Base-by-base conservation (phyloP, 345 rosid genomes). In the Hypericum perforatum region DNA sequence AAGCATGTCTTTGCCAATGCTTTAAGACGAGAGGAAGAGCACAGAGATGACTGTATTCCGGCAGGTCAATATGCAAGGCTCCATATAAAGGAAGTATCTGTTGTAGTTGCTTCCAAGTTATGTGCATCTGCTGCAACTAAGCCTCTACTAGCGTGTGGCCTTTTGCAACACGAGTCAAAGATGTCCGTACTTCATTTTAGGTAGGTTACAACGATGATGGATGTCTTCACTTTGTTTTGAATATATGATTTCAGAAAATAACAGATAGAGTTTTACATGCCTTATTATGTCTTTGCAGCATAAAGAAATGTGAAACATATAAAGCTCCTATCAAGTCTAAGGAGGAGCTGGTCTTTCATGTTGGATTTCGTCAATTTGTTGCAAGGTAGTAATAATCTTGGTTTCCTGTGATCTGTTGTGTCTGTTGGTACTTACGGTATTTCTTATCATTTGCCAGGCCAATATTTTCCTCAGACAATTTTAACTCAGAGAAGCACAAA, bases 101-200 rank as follows among this genome's bases (percentile, higher is more conserved):
- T 53, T 13, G 52, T 22, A 63, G 75, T 75, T 71, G 85, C 95
- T 67, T 64, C 80, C 56, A 82, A 74, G 61, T 54, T 88, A 59
- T 73, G 76, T 63, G 60, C 53, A 15, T 44, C 70, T 54, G 68
- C 77, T 11, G 72, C 58, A 63, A 68, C 61, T 37, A 61, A 59
- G 38, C 90, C 95, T n/a, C 11, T 83, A 46, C 66, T 81, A 56
- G 77, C 72, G 41, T 81, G 78, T 68, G 98, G 98, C 57, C 96
- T 92, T 63, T 70, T 92, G 68, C 98, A 83, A 63, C 96, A 85
- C 45, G 98, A 87, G 64, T 88, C 98, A 54, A 92, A 92, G 79
- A 87, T 92, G 82, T 85, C 96, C n/a, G 94, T 88, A 61, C 84
- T 88, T 55, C 88, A 92, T 77, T 92, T 88, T 69, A 88, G 96